Evolutionary conservation across 1,284 basidiomycete genomes (phyloP).

Genomic region (Inonotus hispidus): DNA sequence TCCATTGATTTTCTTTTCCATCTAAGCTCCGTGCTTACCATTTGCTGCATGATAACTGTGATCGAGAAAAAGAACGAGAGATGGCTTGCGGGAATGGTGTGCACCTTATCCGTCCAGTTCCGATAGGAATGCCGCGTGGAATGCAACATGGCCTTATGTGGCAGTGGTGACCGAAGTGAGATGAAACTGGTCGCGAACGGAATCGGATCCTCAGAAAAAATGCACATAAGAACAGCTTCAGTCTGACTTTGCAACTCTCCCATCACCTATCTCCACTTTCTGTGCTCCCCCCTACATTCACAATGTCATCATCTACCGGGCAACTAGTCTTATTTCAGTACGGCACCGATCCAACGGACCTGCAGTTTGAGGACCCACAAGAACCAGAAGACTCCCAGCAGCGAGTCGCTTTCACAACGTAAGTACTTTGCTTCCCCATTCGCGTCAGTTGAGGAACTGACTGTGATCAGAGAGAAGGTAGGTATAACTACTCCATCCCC

Average conservation of each 20-base stretch:
- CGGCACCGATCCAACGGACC: constrained; percentile 54
- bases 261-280: neutral
- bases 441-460: constrained; percentile 23
- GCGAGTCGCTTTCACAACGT: constrained; percentile 62
- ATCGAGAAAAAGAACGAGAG: neutral
- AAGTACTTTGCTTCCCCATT: constrained; percentile 27
- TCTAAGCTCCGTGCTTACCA: constrained; percentile 8
- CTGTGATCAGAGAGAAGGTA: neutral
- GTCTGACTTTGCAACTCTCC: neutral
- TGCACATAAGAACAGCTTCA: constrained; percentile 6
- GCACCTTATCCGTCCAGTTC: constrained; percentile 12
- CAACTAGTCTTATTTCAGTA: constrained; percentile 55
- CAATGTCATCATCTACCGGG: constrained; percentile 32
- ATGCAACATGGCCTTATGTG: constrained; percentile 11
- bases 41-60: neutral
- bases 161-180: constrained; percentile 6
- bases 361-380: constrained; percentile 56
- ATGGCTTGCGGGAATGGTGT: neutral
- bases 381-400: constrained; percentile 52
- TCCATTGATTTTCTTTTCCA: neutral
- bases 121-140: constrained; percentile 9
- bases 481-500: neutral
- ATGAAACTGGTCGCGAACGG: neutral
- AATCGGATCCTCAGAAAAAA: neutral
- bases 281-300: neutral